These are phyloP conservation scores for Soucietia sequanensis DNA, from an alignment of 805 yeast genomes.

Conservation along the genomic window DNA sequence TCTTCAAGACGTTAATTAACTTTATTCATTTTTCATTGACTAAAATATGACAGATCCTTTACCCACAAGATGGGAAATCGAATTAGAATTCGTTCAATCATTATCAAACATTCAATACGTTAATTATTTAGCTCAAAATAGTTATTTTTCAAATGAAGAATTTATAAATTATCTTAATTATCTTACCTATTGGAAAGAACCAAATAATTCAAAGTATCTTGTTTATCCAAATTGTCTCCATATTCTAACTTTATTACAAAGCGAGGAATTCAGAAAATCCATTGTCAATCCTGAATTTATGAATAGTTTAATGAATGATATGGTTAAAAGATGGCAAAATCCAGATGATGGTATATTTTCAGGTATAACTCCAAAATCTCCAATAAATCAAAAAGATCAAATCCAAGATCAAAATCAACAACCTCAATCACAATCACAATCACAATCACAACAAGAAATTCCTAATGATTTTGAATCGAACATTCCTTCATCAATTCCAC, in stretches of 20 bases:
- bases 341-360: conserved; percentile 10
- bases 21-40: too few species aligned
- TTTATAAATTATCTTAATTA: conserved; percentile 78
- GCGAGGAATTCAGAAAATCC: conserved; percentile 51
- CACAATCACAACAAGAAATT: too few species aligned
- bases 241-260: conserved; percentile 62
- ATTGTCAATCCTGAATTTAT: conserved; percentile 57
- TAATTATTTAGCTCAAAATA: conserved; percentile 81
- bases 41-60: conserved; percentile 25
- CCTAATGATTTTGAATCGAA: too few species aligned
- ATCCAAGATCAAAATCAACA: too few species aligned
- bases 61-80: conserved; percentile 88
- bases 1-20: too few species aligned
- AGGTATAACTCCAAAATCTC: too few species aligned
- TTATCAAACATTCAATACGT: conserved; percentile 87
- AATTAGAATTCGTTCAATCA: conserved; percentile 91
- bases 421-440: too few species aligned
- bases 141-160: conserved; percentile 65
- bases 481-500: too few species aligned
- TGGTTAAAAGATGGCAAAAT: conserved; percentile 70
- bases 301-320: conserved; percentile 64
- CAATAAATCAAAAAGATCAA: too few species aligned
- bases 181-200: conserved; percentile 80
- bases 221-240: conserved; percentile 90
- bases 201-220: conserved; percentile 64